Conservation (phyloP, 2,329 filamentous ascomycete genomes). For the Clonostachys chloroleuca region DNA sequence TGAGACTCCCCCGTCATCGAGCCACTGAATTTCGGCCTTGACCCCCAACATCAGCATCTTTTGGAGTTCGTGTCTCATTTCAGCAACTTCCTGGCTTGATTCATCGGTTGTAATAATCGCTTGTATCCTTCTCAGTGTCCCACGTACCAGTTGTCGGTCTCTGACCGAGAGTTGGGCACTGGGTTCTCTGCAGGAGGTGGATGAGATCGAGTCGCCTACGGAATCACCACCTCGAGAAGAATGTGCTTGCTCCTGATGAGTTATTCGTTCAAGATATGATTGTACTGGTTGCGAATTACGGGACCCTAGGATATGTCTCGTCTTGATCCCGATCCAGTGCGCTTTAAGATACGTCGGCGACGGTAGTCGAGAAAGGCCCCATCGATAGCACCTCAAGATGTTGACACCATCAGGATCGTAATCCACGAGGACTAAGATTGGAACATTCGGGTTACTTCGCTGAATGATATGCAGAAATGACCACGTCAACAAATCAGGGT, state of each 20-base stretch:
- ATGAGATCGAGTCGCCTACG: slow-evolving; percentile 10
- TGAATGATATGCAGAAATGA: slow-evolving; percentile 56
- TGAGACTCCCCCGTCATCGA: slow-evolving; percentile 50
- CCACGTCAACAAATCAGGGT: slow-evolving; percentile 70
- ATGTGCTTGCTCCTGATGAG: not conserved
- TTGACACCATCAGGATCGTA: slow-evolving; percentile 73
- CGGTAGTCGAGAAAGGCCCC: slow-evolving; percentile 63
- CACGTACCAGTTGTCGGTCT: slow-evolving; percentile 55
- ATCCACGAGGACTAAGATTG: slow-evolving; percentile 64
- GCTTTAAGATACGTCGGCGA: slow-evolving; percentile 44
- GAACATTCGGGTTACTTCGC: slow-evolving; percentile 38
- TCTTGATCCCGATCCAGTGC: slow-evolving; percentile 60
- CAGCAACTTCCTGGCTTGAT: slow-evolving; percentile 18
- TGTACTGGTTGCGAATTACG: not conserved
- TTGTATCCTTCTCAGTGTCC: slow-evolving; percentile 42
- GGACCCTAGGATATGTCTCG: slow-evolving; percentile 27
- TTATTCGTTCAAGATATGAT: not conserved
- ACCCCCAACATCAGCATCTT: slow-evolving; percentile 68
- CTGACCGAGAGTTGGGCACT: slow-evolving; percentile 36
- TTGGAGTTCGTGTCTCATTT: slow-evolving; percentile 57
- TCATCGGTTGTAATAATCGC: slow-evolving; percentile 8
- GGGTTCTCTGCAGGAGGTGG: slow-evolving; percentile 17
- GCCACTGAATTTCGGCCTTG: slow-evolving; percentile 74
- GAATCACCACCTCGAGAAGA: not conserved
- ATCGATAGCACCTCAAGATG: slow-evolving; percentile 70